phyloP scores from a whole-genome alignment of 2,329 filamentous ascomycete genomes.

The Diaporthe amygdali region DNA sequence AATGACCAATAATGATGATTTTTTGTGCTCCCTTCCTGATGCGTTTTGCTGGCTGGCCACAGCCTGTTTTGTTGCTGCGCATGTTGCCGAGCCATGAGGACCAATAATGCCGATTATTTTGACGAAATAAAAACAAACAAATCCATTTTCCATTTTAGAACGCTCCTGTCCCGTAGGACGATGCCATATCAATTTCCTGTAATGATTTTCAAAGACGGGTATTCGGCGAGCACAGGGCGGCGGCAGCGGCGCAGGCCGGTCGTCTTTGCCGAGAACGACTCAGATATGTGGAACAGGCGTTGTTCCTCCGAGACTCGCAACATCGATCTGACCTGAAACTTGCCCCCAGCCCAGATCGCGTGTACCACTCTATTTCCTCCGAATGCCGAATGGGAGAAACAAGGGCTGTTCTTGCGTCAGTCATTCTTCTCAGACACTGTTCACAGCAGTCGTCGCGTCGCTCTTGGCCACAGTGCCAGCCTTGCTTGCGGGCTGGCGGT shows the following conservation, averaged over 20 bases:
- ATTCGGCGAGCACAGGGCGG: background rate
- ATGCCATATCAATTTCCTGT: background rate
- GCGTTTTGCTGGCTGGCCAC: background rate
- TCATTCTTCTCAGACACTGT: slow-evolving; percentile 15
- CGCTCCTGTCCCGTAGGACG: background rate
- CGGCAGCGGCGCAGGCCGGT: background rate
- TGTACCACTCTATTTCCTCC: background rate
- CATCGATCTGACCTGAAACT: background rate
- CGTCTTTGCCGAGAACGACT: slow-evolving; percentile 1
- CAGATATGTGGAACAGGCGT: background rate
- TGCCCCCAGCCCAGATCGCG: background rate
- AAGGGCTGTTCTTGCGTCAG: too few species aligned
- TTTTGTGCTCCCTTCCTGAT: slow-evolving; percentile 3
- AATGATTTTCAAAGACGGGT: background rate
- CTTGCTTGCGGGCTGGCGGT: slow-evolving; percentile 30
- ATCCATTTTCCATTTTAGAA: background rate
- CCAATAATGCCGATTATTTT: background rate
- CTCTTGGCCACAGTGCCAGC: slow-evolving; percentile 20
- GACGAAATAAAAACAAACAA: background rate
- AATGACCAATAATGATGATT: background rate
- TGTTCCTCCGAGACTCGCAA: background rate
- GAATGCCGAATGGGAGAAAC: background rate
- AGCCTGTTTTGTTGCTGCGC: background rate
- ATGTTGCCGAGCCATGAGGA: background rate
- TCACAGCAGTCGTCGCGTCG: slow-evolving; percentile 23